Base-by-base conservation (phyloP, 2,329 filamentous ascomycete genomes). In the Lojkania enalia region DNA sequence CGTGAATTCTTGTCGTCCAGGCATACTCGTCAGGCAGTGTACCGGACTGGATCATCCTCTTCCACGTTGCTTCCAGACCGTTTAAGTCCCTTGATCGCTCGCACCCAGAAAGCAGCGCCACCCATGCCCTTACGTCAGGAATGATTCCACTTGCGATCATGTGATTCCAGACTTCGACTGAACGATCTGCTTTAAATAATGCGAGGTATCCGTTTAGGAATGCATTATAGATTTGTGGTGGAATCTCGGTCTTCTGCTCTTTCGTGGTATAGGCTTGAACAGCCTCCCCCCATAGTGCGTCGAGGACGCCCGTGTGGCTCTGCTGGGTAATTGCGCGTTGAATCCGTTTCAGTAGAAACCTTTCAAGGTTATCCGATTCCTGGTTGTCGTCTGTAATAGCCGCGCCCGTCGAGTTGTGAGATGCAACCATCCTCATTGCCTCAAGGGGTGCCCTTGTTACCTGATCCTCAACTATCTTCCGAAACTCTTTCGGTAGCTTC, bases 1-100 rank as follows among this genome's bases (percentile, higher is more conserved):
- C 83, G 19, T 82, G 78, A 32, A 94, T 81, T 19, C 86, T 79
- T 12, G 83, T 81, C 6, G 83, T 86, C 88, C 88, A 94, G 29
- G 84, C 81, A 42, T 75, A 60, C 5, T 68, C 67, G 64, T 92
- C 88, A 3, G 89, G 81, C 51, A 78, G 70, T 7, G 83, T 58
- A 1, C 80, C 80, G 1, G 82, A 77, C 6, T 61, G 62, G 3
- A 78, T 59, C 69, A 94, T 81, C 51, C 79, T 81, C 0, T 69
- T 55, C 88, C 89, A 95, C 21, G 90, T 77, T 1, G 75, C 75
- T 43, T 85, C 79, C 48, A 91, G 74, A 16, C 78, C 82, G n/a
- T 73, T 64, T 0, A 75, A 53, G 55, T 89, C 83, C 42, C 76
- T 75, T 38, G 81, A 76, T 38, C 74, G 76, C 60, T 79, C 80